Conservation (phyloP, 345 rosid species). For the Limnanthes douglasii region DNA sequence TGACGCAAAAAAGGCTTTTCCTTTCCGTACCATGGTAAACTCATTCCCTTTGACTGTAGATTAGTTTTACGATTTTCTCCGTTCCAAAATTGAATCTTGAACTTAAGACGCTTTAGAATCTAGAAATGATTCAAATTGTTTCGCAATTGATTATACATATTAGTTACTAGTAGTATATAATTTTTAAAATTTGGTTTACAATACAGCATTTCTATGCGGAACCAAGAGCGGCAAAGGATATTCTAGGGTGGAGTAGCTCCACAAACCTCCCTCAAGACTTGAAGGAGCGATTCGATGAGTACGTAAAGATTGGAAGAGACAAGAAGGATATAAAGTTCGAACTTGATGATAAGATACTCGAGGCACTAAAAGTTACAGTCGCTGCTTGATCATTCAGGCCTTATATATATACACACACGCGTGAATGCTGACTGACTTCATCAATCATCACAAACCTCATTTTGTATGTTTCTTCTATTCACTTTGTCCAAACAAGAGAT, state of each 20-base stretch:
- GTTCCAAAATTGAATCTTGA: too few relatives aligned
- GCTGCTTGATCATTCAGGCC: slow-evolving; percentile 19
- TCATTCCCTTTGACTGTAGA: neutral
- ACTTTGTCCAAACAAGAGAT: too few relatives aligned
- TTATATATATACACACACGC: too few relatives aligned
- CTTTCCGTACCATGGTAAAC: slow-evolving; percentile 80
- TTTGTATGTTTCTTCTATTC: slow-evolving; percentile 7
- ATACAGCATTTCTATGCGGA: slow-evolving; percentile 89
- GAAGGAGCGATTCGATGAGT: slow-evolving; percentile 70
- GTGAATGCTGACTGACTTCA: too few relatives aligned
- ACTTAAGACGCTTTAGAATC: too few relatives aligned
- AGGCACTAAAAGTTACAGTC: slow-evolving; percentile 59
- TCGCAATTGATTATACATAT: too few relatives aligned
- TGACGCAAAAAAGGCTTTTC: slow-evolving; percentile 91
- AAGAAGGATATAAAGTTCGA: slow-evolving; percentile 67
- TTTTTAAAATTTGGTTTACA: too few relatives aligned
- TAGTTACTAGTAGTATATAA: too few relatives aligned
- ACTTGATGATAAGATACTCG: slow-evolving; percentile 69
- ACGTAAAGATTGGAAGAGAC: slow-evolving; percentile 70
- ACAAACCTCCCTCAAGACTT: slow-evolving; percentile 76
- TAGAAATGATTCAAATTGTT: too few relatives aligned
- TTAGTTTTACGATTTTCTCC: too few relatives aligned
- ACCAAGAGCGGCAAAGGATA: slow-evolving; percentile 88
- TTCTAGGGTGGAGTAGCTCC: slow-evolving; percentile 53
- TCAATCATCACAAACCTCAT: neutral